phyloP scores from a whole-genome alignment of 768 basidiomycete genomes.

The Boletus patriciae region DNA sequence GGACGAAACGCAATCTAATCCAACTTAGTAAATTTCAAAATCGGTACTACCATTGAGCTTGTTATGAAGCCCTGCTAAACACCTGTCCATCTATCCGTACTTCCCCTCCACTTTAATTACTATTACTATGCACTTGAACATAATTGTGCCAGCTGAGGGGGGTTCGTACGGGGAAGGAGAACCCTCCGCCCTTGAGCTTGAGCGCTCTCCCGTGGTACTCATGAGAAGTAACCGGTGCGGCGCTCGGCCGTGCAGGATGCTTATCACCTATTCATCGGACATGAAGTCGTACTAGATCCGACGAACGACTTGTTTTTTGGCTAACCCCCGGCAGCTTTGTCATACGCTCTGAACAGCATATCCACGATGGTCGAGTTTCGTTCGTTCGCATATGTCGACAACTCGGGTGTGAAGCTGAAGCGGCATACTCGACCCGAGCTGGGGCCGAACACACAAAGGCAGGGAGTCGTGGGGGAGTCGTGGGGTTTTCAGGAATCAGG shows the following conservation, averaged over 20 bases:
- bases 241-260: not conserved
- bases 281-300: no score
- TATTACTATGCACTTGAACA: no score
- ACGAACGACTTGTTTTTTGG: not conserved
- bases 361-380: not conserved
- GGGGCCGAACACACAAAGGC: not conserved
- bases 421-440: not conserved
- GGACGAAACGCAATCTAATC: no score
- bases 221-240: no score
- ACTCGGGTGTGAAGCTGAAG: rapidly evolving
- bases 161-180: not conserved
- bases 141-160: not conserved
- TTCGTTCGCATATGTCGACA: not conserved
- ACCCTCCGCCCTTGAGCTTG: no score
- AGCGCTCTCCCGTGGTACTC: no score
- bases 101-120: no score
- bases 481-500: not conserved
- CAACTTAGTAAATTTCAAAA: no score
- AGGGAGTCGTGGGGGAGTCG: no score
- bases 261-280: no score
- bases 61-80: no score
- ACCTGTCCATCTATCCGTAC: not conserved
- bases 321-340: not conserved
- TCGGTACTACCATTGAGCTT: no score
- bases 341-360: not conserved